A percentile compares a stretch with the other conserved stretches of the same genome.
Conservation (phyloP, 306 rosid genomes). For the Sesbania bispinosa region DNA sequence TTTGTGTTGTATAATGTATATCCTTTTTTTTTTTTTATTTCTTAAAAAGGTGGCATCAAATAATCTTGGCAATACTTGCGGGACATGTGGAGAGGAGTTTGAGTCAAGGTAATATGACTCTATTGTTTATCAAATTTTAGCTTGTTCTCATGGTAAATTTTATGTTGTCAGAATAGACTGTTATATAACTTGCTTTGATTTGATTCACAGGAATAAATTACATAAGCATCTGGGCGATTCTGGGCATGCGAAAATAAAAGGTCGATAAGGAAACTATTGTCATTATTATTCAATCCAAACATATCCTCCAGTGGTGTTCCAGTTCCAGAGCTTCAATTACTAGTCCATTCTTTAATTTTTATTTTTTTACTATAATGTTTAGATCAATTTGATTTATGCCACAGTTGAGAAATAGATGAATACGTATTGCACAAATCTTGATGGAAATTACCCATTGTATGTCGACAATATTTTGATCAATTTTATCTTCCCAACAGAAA, state of each 20-base stretch:
- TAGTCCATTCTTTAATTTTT: conserved; percentile 41
- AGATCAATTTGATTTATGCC: conserved; percentile 5
- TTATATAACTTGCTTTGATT: conserved; percentile 10
- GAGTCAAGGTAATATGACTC: conserved; percentile 62
- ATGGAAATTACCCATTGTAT: neutral
- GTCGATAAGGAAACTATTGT: conserved; percentile 34
- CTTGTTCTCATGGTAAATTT: neutral
- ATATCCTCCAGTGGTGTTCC: neutral
- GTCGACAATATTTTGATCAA: neutral
- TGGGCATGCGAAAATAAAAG: conserved; percentile 71
- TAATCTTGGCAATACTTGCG: conserved; percentile 58
- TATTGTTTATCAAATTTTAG: neutral
- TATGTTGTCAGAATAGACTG: neutral
- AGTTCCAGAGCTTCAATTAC: conserved; percentile 1
- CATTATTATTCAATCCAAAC: neutral
- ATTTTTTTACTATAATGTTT: neutral
- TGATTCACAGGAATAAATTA: conserved; percentile 64
- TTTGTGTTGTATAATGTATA: neutral
- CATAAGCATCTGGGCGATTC: conserved; percentile 78
- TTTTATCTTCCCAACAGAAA: neutral
- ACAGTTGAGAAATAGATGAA: neutral
- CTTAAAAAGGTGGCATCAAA: conserved; percentile 39
- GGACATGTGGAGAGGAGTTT: conserved; percentile 79
- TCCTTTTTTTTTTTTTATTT: conserved; percentile 2
- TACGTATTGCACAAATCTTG: neutral